phyloP scores from a whole-genome alignment of 2,329 filamentous ascomycete genomes.

The Nigrospora oryzae region DNA sequence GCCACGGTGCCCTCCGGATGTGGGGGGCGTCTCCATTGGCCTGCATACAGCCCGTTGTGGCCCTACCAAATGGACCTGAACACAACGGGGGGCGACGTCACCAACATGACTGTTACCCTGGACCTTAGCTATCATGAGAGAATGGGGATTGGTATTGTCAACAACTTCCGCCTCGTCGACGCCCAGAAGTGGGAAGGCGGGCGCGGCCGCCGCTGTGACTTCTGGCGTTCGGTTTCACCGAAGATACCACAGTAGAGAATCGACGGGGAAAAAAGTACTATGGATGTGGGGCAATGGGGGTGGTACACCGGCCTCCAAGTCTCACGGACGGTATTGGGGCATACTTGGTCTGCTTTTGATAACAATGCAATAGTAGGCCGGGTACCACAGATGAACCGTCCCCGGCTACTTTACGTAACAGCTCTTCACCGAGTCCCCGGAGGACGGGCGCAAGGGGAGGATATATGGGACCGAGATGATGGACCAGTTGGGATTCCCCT shows the following conservation, averaged over 20 bases:
- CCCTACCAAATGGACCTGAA: slow-evolving; percentile 34
- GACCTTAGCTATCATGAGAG: slow-evolving; percentile 15
- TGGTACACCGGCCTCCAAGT: too few species aligned
- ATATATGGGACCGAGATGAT: too few species aligned
- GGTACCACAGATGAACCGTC: too few species aligned
- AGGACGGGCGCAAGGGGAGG: too few species aligned
- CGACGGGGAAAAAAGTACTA: too few species aligned
- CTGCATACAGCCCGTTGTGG: slow-evolving; percentile 16
- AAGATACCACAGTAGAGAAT: slow-evolving; percentile 12
- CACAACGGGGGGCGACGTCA: slow-evolving; percentile 26
- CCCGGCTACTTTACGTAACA: too few species aligned
- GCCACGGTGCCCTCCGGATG: slow-evolving; percentile 17
- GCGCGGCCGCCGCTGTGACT: slow-evolving; percentile 15
- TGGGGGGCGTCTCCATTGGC: slow-evolving; percentile 19
- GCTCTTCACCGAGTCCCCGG: too few species aligned
- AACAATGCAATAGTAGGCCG: too few species aligned
- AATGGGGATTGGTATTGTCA: slow-evolving; percentile 14
- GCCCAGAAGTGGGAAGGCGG: slow-evolving; percentile 15
- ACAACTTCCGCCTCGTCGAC: slow-evolving; percentile 12
- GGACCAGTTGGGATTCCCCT: too few species aligned
- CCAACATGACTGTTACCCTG: slow-evolving; percentile 11
- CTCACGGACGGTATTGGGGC: too few species aligned
- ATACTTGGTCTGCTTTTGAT: too few species aligned
- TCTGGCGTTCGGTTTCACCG: slow-evolving; percentile 14
- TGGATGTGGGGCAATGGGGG: too few species aligned